A percentile compares a stretch with the other conserved stretches of the same genome.
phyloP scores from a whole-genome alignment of 495 filamentous ascomycete species.

The Talaromyces proteolyticus region DNA sequence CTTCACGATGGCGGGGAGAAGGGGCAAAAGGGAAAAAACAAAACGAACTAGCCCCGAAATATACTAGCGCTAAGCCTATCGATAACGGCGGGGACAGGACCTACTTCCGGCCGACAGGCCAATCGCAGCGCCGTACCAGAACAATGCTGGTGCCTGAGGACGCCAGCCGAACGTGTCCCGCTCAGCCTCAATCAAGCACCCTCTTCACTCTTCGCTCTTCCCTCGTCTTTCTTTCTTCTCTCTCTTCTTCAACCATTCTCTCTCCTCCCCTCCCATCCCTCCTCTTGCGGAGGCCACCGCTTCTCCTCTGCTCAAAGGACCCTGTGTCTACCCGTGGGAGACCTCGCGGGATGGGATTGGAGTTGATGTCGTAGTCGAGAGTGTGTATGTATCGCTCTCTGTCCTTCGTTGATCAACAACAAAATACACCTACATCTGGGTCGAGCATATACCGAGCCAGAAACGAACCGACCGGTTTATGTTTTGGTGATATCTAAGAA shows the following conservation, averaged over 20 bases:
- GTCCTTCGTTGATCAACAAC: no score
- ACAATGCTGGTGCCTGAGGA: constrained; percentile 5
- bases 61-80: not conserved
- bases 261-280: constrained; percentile 4
- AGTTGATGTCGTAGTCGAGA: not conserved
- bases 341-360: not conserved
- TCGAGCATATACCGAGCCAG: no score
- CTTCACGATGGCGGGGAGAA: not conserved
- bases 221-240: not conserved
- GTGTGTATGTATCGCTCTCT: no score
- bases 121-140: not conserved
- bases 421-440: no score
- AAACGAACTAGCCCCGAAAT: no score
- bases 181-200: constrained; percentile 33
- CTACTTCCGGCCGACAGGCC: not conserved
- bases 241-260: no score
- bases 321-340: not conserved
- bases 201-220: not conserved
- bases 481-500: no score
- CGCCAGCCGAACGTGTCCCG: not conserved
- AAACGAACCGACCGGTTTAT: no score
- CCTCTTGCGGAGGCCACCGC: not conserved
- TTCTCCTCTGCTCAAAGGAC: not conserved
- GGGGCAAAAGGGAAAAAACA: no score
- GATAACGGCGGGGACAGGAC: not conserved